Evolutionary conservation across 2,329 filamentous ascomycete species (phyloP).

Genomic region (Ophiocordyceps camponoti-floridani): DNA sequence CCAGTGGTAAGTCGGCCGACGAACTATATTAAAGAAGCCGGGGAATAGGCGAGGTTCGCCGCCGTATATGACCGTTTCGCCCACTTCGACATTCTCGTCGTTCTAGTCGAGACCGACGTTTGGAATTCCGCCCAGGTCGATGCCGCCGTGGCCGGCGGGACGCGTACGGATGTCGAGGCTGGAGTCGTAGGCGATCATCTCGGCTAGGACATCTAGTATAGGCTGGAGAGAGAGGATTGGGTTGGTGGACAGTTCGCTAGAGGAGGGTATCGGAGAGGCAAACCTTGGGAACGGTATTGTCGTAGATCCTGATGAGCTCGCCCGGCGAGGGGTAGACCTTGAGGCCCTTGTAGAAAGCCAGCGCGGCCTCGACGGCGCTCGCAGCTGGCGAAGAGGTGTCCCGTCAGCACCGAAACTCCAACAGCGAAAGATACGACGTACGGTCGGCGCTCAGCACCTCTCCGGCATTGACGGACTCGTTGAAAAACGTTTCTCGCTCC

Average conservation of each 20-base stretch:
- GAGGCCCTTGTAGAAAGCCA: constrained; percentile 94
- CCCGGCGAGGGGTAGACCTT: constrained; percentile 94
- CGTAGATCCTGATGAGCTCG: constrained; percentile 91
- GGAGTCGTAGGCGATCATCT: constrained; percentile 92
- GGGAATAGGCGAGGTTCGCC: no score
- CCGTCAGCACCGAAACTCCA: neutral
- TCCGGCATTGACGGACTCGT: constrained; percentile 81
- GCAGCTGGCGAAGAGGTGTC: neutral
- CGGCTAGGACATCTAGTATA: constrained; percentile 85
- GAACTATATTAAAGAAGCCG: neutral
- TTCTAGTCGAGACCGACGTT: constrained; percentile 35
- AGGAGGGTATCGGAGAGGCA: neutral
- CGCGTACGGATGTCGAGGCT: constrained; percentile 40
- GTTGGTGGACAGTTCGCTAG: neutral
- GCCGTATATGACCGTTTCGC: no score
- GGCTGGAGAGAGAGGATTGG: constrained; percentile 32
- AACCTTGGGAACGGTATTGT: constrained; percentile 95
- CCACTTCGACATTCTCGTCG: no score
- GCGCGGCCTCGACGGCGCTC: constrained; percentile 65
- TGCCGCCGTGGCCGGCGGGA: constrained; percentile 11
- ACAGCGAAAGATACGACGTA: constrained; percentile 24
- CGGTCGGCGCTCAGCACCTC: constrained; percentile 71
- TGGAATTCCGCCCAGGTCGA: constrained; percentile 29
- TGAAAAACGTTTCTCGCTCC: constrained; percentile 91
- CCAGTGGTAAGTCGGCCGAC: neutral